phyloP scores from a whole-genome alignment of 768 basidiomycete genomes.

The Mycena floridula region DNA sequence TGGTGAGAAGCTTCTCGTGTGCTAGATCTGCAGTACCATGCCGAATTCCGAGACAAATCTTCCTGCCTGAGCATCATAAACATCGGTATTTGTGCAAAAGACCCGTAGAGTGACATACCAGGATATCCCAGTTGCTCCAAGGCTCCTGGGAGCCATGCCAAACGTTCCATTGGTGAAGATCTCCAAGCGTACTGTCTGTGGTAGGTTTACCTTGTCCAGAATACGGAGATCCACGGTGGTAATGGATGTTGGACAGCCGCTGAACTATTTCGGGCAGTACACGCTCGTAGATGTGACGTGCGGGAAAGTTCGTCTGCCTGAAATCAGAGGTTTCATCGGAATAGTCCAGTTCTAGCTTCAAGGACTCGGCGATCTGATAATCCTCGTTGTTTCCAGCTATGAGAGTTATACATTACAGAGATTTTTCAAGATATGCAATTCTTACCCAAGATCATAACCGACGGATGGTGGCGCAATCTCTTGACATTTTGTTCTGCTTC shows the following conservation, averaged over 20 bases:
- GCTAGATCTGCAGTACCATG: slow-evolving; percentile 45
- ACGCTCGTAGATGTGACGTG: slow-evolving; percentile 86
- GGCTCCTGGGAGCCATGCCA: slow-evolving; percentile 93
- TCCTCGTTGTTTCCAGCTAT: slow-evolving; percentile 85
- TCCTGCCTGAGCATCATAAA: not conserved
- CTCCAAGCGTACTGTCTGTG: slow-evolving; percentile 73
- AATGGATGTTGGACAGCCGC: slow-evolving; percentile 58
- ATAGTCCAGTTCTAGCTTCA: slow-evolving; percentile 78
- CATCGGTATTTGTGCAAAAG: not conserved
- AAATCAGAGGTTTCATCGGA: slow-evolving; percentile 80
- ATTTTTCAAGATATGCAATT: slow-evolving; percentile 4
- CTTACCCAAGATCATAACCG: slow-evolving; percentile 81
- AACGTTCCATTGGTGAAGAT: slow-evolving; percentile 94
- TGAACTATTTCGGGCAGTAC: slow-evolving; percentile 71
- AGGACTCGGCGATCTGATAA: slow-evolving; percentile 82
- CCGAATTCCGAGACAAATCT: slow-evolving; percentile 96
- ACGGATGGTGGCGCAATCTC: slow-evolving; percentile 81
- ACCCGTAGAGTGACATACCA: not conserved
- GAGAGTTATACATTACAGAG: slow-evolving; percentile 1
- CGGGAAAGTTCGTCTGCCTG: slow-evolving; percentile 82
- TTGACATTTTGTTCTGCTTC: slow-evolving; percentile 86
- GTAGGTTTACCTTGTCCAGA: slow-evolving; percentile 71
- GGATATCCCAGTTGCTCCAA: slow-evolving; percentile 89
- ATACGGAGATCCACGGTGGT: slow-evolving; percentile 87
- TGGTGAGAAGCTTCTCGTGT: not conserved